phyloP scores from a whole-genome alignment of 1,284 basidiomycete species.

The Ceratobasidium sp. region DNA sequence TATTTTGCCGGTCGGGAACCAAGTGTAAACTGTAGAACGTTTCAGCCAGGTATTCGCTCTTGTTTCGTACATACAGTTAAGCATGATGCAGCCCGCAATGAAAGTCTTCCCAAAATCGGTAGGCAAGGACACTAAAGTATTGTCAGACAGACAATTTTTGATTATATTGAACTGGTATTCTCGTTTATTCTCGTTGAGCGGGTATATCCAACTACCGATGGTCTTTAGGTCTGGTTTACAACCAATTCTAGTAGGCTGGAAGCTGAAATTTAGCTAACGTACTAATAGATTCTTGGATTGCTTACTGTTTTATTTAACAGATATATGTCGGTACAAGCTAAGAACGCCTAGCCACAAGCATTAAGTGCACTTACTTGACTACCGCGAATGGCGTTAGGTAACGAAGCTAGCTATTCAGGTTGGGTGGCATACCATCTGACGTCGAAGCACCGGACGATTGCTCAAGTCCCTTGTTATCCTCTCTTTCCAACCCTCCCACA shows the following conservation, averaged over 20 bases:
- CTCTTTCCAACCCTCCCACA: conserved; percentile 17
- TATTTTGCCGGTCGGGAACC: conserved; percentile 94
- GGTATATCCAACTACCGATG: conserved; percentile 91
- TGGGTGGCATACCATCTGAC: conserved; percentile 15
- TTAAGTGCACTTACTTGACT: conserved; percentile 23
- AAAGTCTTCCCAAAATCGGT: conserved; percentile 99
- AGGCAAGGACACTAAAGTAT: conserved; percentile 93
- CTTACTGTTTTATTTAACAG: conserved; percentile 28
- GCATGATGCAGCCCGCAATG: conserved; percentile 96
- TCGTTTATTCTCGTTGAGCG: conserved; percentile 87
- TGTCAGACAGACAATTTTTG: conserved; percentile 87
- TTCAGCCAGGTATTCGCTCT: conserved; percentile 42
- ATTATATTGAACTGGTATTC: conserved; percentile 98
- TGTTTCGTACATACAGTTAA: conserved; percentile 76
- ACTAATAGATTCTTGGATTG: neutral
- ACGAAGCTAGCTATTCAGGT: too few relatives aligned
- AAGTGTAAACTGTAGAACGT: conserved; percentile 80
- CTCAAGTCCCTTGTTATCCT: conserved; percentile 37
- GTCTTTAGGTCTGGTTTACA: conserved; percentile 80
- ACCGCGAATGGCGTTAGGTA: neutral
- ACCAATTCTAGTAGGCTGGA: conserved; percentile 81
- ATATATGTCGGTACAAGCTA: neutral
- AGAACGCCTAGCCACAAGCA: neutral
- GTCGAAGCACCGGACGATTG: conserved; percentile 36
- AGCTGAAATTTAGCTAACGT: neutral